These are phyloP conservation scores for Cladosporium sp. DNA, from an alignment of 2,329 filamentous ascomycete species.

Conservation along the genomic window DNA sequence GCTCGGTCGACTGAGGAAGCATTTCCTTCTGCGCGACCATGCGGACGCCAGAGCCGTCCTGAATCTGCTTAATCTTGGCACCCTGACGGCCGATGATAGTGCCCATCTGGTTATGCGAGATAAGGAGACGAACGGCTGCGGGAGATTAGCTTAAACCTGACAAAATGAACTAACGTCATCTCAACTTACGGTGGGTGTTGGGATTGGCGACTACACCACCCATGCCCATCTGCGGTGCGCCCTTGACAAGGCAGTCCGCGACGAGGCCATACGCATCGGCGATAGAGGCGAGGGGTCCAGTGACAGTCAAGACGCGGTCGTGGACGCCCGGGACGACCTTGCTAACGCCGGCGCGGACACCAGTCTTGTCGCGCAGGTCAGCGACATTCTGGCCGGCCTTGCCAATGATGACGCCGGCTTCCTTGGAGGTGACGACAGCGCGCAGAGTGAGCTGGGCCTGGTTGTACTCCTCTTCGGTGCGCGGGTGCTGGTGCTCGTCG, in stretches of 20 bases:
- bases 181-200: conserved; percentile 81
- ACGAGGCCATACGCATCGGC: conserved; percentile 91
- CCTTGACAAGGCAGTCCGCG: conserved; percentile 83
- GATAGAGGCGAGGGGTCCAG: conserved; percentile 79
- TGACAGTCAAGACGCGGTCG: conserved; percentile 93
- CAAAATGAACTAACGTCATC: conserved; percentile 18
- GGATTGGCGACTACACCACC: conserved; percentile 79
- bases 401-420: conserved; percentile 97
- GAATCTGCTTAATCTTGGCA: conserved; percentile 98
- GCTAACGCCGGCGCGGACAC: conserved; percentile 95
- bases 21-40: conserved; percentile 99
- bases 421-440: conserved; percentile 97
- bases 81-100: conserved; percentile 97
- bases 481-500: conserved; percentile 71
- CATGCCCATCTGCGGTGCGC: conserved; percentile 93
- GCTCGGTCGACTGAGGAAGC: conserved; percentile 96
- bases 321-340: conserved; percentile 98
- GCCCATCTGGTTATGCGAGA: conserved; percentile 99
- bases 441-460: conserved; percentile 87
- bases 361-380: conserved; percentile 92
- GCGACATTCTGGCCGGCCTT: conserved; percentile 98
- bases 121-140: conserved; percentile 89
- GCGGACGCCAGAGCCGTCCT: conserved; percentile 90
- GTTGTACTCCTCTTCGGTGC: conserved; percentile 95
- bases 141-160: not conserved